Conservation (phyloP, 345 rosid species). For the Stellera chamaejasme region DNA sequence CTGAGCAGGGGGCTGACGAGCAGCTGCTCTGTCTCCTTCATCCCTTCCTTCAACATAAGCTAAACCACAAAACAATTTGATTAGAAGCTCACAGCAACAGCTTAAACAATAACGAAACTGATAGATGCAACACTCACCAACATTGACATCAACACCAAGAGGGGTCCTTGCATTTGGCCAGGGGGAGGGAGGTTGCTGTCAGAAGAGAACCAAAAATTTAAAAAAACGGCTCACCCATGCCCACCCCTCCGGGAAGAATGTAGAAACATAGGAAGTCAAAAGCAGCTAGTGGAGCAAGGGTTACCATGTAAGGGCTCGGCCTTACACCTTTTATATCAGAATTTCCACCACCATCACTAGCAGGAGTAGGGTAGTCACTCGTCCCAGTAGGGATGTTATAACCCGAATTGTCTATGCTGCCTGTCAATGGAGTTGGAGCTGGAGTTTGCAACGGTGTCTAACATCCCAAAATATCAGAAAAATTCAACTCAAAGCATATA, state of each 20-base stretch:
- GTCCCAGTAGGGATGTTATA: slow-evolving; percentile 87
- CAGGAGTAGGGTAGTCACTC: slow-evolving; percentile 82
- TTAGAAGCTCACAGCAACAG: slow-evolving; percentile 11
- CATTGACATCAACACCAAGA: slow-evolving; percentile 76
- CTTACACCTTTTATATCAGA: slow-evolving; percentile 60
- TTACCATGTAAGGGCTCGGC: slow-evolving; percentile 82
- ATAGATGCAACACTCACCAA: slow-evolving; percentile 55
- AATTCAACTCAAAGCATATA: slow-evolving; percentile 8
- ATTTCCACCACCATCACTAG: slow-evolving; percentile 49
- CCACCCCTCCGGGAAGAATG: background rate
- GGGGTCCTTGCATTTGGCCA: slow-evolving; percentile 76
- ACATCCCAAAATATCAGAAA: slow-evolving; percentile 10
- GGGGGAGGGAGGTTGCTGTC: slow-evolving; percentile 84
- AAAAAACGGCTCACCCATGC: slow-evolving; percentile 2
- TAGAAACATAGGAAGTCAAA: background rate
- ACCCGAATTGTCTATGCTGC: slow-evolving; percentile 67
- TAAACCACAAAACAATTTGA: slow-evolving; percentile 19
- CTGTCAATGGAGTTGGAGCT: slow-evolving; percentile 71
- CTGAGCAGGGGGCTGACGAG: slow-evolving; percentile 74
- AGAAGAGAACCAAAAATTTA: slow-evolving; percentile 10
- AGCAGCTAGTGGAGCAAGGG: background rate
- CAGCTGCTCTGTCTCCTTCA: slow-evolving; percentile 68
- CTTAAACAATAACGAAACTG: background rate
- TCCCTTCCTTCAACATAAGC: slow-evolving; percentile 97
- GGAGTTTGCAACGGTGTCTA: slow-evolving; percentile 93